A percentile compares a stretch with the other conserved stretches of the same genome.
Conservation (phyloP, 2,329 filamentous ascomycete genomes). For the Fusarium pseudonygamai region DNA sequence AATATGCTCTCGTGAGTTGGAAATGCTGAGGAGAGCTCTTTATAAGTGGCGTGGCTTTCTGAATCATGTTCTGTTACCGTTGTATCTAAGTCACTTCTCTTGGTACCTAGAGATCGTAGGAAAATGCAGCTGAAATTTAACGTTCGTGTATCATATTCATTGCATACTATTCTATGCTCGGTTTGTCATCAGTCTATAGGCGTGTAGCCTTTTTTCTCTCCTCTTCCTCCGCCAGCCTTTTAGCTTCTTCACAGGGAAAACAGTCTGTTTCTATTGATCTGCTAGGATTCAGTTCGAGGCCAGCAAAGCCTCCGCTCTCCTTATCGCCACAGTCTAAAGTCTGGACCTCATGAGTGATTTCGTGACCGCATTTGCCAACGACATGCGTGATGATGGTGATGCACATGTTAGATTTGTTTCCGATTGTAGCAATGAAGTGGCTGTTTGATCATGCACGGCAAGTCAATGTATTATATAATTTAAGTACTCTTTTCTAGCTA, state of each 20-base stretch:
- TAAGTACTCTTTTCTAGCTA: fast-evolving
- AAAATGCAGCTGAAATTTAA: background rate
- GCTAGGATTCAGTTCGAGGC: background rate
- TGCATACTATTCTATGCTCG: fast-evolving
- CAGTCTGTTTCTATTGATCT: background rate
- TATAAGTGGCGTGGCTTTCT: background rate
- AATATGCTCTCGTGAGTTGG: fast-evolving
- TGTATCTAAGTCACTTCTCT: background rate
- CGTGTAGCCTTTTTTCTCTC: background rate
- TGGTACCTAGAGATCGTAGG: too few species aligned
- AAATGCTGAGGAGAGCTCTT: background rate
- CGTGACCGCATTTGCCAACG: background rate
- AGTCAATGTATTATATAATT: fast-evolving
- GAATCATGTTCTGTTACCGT: background rate
- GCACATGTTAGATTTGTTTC: fast-evolving
- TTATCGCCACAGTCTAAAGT: background rate
- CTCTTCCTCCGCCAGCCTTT: background rate
- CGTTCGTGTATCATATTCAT: fast-evolving
- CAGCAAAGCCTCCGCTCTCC: background rate
- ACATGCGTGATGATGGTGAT: background rate
- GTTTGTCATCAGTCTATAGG: fast-evolving
- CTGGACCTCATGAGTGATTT: background rate
- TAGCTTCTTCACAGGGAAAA: background rate
- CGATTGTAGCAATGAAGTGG: too few species aligned
- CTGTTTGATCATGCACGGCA: background rate